A percentile compares a stretch with the other conserved stretches of the same genome.
These are phyloP conservation scores for Ehretia macrophylla DNA, from an alignment of 257 asterid genomes.

Conservation along the genomic window DNA sequence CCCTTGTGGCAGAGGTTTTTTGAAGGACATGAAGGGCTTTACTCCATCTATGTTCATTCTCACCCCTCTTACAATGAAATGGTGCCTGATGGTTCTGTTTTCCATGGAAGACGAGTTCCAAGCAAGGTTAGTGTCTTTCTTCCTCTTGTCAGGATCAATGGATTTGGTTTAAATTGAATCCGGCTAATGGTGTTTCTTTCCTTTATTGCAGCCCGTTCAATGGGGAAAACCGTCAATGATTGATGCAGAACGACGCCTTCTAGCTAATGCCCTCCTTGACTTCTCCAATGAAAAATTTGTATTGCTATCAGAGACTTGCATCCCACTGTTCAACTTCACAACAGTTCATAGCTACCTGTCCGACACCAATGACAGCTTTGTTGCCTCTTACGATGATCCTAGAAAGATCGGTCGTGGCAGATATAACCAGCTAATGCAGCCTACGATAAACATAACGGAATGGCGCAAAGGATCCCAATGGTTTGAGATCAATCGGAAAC, in stretches of 20 bases:
- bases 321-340: slow-evolving; percentile 23
- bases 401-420: slow-evolving; percentile 19
- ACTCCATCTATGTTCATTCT: slow-evolving; percentile 57
- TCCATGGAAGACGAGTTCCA: slow-evolving; percentile 24
- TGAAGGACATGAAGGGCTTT: slow-evolving; percentile 41
- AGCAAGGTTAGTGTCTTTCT: slow-evolving; percentile 22
- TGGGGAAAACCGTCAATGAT: slow-evolving; percentile 64
- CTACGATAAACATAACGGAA: slow-evolving; percentile 7
- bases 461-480: slow-evolving; percentile 26
- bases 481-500: slow-evolving; percentile 15
- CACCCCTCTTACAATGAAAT: slow-evolving; percentile 45
- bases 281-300: slow-evolving; percentile 41
- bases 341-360: slow-evolving; percentile 13
- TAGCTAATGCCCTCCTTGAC: slow-evolving; percentile 52
- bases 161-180: neutral
- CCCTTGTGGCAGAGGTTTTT: slow-evolving; percentile 70
- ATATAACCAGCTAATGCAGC: slow-evolving; percentile 12
- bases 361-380: slow-evolving; percentile 8
- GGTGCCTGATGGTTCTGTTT: slow-evolving; percentile 21
- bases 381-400: slow-evolving; percentile 17
- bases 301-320: slow-evolving; percentile 39
- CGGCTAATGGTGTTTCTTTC: neutral
- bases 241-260: slow-evolving; percentile 47
- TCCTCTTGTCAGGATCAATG: neutral
- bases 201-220: slow-evolving; percentile 28